A percentile compares a stretch with the other conserved stretches of the same genome.
Conservation (phyloP, 345 rosid genomes). For the Eucalyptus tenuipes region DNA sequence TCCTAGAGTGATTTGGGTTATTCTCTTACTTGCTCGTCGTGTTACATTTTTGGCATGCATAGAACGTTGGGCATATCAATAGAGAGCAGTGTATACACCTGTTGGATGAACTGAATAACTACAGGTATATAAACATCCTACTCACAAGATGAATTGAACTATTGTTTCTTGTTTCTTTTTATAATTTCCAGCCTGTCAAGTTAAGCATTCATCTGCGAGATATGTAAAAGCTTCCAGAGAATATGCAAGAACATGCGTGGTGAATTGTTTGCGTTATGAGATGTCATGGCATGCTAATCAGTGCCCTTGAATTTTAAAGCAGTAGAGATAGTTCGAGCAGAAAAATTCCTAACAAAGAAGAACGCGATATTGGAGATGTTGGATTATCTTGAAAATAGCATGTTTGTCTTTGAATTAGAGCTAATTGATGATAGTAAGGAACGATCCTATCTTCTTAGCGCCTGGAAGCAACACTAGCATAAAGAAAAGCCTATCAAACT, state of each 20-base stretch:
- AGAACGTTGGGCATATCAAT: conserved; percentile 53
- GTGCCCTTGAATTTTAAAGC: neutral
- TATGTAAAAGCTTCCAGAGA: neutral
- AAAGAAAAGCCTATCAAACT: neutral
- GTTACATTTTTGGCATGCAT: conserved; percentile 4
- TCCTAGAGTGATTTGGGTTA: neutral
- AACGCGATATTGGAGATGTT: neutral
- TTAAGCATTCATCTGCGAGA: neutral
- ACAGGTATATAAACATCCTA: conserved; percentile 42
- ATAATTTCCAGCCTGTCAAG: neutral
- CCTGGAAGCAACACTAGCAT: neutral
- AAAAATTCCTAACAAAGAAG: neutral
- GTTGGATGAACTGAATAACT: conserved; percentile 68
- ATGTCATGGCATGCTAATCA: neutral
- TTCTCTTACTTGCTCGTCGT: neutral
- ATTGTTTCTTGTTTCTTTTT: neutral
- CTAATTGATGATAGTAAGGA: neutral
- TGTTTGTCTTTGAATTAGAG: neutral
- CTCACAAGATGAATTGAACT: neutral
- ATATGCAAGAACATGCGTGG: neutral
- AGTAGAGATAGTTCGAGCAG: neutral
- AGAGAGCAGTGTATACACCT: conserved; percentile 71
- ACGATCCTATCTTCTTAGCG: neutral
- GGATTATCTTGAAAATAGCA: neutral
- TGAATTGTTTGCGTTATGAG: neutral